Conservation (phyloP, 164 flowering plant genomes). For the Malania oleifera region DNA sequence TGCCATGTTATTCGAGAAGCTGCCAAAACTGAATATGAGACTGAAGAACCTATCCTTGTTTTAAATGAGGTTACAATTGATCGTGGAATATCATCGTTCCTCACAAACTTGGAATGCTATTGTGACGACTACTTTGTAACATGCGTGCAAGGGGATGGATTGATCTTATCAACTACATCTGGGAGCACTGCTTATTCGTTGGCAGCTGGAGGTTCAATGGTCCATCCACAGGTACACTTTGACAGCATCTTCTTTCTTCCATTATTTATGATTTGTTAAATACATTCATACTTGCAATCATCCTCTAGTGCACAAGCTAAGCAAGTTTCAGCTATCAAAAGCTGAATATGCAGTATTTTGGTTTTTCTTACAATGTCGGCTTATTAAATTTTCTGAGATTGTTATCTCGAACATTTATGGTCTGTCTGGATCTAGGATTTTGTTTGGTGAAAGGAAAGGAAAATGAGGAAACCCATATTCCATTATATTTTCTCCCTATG, state of each 20-base stretch:
- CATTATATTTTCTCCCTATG: too few relatives aligned
- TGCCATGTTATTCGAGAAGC: conserved; percentile 77
- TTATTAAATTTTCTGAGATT: too few relatives aligned
- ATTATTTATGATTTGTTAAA: too few relatives aligned
- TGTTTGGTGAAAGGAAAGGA: too few relatives aligned
- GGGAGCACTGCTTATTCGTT: conserved; percentile 99
- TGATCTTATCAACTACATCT: conserved; percentile 90
- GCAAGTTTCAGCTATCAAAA: too few relatives aligned
- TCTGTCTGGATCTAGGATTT: too few relatives aligned
- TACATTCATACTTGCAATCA: too few relatives aligned
- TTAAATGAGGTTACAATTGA: conserved; percentile 97
- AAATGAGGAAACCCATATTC: too few relatives aligned
- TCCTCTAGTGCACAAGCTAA: too few relatives aligned
- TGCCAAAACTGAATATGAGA: conserved; percentile 75
- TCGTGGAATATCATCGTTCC: conserved; percentile 92
- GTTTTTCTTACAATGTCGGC: too few relatives aligned
- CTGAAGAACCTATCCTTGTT: conserved; percentile 81
- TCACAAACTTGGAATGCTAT: conserved; percentile 91
- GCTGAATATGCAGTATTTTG: too few relatives aligned
- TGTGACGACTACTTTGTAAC: conserved; percentile 89
- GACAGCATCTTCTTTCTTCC: not conserved
- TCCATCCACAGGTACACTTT: conserved; percentile 86
- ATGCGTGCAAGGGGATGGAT: conserved; percentile 94
- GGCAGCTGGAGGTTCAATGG: conserved; percentile 99
- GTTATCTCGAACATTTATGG: too few relatives aligned